Percentiles rank a stretch among this genome's conserved stretches.
Conservation (phyloP, 2,329 filamentous ascomycete species). For the Xylariaceae sp. region DNA sequence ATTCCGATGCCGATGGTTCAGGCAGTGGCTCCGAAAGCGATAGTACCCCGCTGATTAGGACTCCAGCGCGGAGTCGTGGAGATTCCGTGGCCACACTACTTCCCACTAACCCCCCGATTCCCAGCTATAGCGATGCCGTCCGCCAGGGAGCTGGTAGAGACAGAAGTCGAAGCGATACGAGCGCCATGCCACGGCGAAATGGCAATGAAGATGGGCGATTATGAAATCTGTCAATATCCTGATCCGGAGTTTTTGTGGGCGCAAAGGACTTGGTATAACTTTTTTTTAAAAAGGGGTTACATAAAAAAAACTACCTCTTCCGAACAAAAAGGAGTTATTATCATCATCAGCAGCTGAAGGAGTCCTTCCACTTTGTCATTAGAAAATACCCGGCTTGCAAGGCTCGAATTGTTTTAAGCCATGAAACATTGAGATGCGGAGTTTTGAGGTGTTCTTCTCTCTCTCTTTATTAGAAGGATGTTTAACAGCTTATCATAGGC, state of each 20-base stretch:
- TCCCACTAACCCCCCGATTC: constrained; percentile 60
- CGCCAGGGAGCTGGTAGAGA: constrained; percentile 46
- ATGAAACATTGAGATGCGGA: constrained; percentile 15
- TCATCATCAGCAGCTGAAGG: neutral
- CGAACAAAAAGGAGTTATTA: neutral
- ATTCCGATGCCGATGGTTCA: constrained; percentile 52
- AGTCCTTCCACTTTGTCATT: constrained; percentile 12
- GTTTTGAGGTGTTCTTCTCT: constrained; percentile 13
- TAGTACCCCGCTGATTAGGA: constrained; percentile 46
- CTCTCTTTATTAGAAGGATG: no score
- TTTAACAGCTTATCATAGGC: neutral
- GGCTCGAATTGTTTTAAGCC: constrained; percentile 8
- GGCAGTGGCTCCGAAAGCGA: constrained; percentile 56
- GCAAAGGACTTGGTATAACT: constrained; percentile 8
- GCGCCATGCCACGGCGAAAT: constrained; percentile 25
- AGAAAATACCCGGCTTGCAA: constrained; percentile 19
- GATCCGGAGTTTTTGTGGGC: constrained; percentile 14
- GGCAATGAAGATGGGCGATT: constrained; percentile 5
- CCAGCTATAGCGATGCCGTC: constrained; percentile 75
- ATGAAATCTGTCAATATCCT: neutral
- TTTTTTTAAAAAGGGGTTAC: neutral
- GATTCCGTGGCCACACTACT: constrained; percentile 42
- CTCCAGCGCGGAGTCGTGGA: constrained; percentile 44
- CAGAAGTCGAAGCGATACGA: constrained; percentile 39
- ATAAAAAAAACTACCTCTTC: neutral